Conservation (phyloP, 257 asterid species). For the Nicotiana benthamiana region DNA sequence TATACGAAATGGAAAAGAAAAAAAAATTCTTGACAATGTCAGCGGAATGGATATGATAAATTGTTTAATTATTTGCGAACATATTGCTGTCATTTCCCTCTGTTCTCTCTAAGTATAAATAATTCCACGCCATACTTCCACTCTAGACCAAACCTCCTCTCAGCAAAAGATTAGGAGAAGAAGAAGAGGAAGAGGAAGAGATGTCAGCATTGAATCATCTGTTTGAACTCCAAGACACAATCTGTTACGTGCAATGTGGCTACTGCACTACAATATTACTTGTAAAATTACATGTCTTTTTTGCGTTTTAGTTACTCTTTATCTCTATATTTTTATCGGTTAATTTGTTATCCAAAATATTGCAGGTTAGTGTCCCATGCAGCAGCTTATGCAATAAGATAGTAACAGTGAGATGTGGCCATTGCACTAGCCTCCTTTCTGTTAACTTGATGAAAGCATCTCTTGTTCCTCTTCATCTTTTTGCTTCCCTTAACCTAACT, state of each 20-base stretch:
- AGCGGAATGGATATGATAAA: too few relatives aligned
- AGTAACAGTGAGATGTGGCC: conserved; percentile 75
- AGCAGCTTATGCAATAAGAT: conserved; percentile 38
- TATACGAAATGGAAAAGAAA: too few relatives aligned
- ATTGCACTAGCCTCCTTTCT: conserved; percentile 56
- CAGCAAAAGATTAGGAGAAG: neutral
- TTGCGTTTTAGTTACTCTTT: neutral
- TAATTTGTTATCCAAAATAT: neutral
- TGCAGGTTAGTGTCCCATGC: conserved; percentile 75
- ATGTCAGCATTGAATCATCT: conserved; percentile 36
- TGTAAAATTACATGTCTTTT: conserved; percentile 19
- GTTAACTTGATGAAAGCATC: conserved; percentile 43
- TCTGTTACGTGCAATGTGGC: conserved; percentile 72
- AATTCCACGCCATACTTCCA: neutral
- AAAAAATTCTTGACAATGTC: too few relatives aligned
- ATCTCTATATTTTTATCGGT: neutral
- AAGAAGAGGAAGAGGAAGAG: neutral
- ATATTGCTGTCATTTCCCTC: neutral
- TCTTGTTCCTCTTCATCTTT: conserved; percentile 32
- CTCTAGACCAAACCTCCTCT: neutral
- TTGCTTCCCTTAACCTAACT: conserved; percentile 30
- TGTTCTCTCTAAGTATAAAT: neutral
- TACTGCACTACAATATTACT: conserved; percentile 65
- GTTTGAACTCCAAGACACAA: conserved; percentile 41
- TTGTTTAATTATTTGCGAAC: neutral